These are phyloP conservation scores for Apiotrichum siamense DNA, from an alignment of 1,284 basidiomycete species.

Conservation along the genomic window DNA sequence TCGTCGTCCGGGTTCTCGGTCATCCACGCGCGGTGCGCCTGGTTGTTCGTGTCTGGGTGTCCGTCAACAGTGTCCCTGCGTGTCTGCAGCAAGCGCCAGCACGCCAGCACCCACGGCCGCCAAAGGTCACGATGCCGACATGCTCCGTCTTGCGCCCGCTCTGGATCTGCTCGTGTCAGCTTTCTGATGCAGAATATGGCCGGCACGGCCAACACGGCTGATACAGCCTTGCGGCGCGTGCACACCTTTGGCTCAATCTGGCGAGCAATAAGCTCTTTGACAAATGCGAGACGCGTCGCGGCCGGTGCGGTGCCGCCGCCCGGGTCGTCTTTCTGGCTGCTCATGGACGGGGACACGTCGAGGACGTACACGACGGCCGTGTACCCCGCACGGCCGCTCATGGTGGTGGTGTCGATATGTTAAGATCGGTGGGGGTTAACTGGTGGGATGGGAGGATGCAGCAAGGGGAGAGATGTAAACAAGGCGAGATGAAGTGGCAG, in stretches of 20 bases:
- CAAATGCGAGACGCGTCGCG: conserved; percentile 71
- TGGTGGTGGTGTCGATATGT: conserved; percentile 1
- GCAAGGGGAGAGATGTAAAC: too few relatives aligned
- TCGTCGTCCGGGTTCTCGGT: conserved; percentile 34
- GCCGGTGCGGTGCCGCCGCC: conserved; percentile 55
- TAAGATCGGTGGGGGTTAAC: neutral
- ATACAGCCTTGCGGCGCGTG: too few relatives aligned
- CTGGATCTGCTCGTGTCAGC: conserved; percentile 60
- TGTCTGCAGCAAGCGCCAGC: too few relatives aligned
- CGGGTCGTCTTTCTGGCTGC: conserved; percentile 57
- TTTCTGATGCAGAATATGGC: neutral
- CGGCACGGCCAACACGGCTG: too few relatives aligned
- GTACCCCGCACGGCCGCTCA: conserved; percentile 40
- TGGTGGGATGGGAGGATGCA: neutral
- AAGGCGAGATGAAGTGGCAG: too few relatives aligned
- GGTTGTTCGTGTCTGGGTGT: conserved; percentile 63
- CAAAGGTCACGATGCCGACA: conserved; percentile 77
- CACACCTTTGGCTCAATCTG: conserved; percentile 81
- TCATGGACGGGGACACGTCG: conserved; percentile 83
- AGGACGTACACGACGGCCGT: conserved; percentile 58
- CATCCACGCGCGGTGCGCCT: conserved; percentile 52
- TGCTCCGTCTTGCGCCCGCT: conserved; percentile 85
- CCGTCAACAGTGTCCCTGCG: too few relatives aligned
- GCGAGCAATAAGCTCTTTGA: conserved; percentile 75
- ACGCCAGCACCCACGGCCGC: conserved; percentile 61